Percentiles rank a stretch among this genome's conserved stretches.
phyloP scores from a whole-genome alignment of 2,329 filamentous ascomycete species.

The Clarireedia hainanense region DNA sequence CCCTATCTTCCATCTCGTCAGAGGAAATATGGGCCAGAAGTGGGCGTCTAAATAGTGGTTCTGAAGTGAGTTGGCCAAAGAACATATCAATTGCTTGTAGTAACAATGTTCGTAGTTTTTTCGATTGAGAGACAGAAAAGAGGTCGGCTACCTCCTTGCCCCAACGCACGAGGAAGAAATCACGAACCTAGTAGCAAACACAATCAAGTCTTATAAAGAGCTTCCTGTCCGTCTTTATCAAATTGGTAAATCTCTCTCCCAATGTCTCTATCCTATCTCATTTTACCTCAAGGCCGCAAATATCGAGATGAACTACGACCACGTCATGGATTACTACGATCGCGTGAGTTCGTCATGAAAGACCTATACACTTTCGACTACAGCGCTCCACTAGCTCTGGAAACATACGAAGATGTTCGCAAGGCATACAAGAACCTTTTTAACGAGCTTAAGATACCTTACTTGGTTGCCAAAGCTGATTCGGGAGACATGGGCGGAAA shows the following conservation, averaged over 20 bases:
- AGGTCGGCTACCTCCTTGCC: slow-evolving; percentile 65
- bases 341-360: slow-evolving; percentile 95
- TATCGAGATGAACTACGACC: slow-evolving; percentile 90
- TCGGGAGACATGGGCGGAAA: slow-evolving; percentile 95
- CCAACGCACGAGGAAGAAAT: slow-evolving; percentile 98
- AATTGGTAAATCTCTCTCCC: slow-evolving; percentile 53
- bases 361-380: slow-evolving; percentile 94
- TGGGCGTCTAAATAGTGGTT: slow-evolving; percentile 65
- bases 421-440: slow-evolving; percentile 71
- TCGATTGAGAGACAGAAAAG: slow-evolving; percentile 70
- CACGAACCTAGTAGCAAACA: slow-evolving; percentile 66
- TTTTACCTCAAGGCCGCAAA: slow-evolving; percentile 58
- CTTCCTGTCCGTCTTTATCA: slow-evolving; percentile 86
- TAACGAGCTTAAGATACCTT: slow-evolving; percentile 72
- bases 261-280: neutral
- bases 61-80: slow-evolving; percentile 52
- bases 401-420: slow-evolving; percentile 71
- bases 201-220: slow-evolving; percentile 75
- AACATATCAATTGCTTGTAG: neutral
- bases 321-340: slow-evolving; percentile 77
- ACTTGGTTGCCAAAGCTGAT: slow-evolving; percentile 78
- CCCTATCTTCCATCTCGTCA: slow-evolving; percentile 78
- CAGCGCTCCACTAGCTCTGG: slow-evolving; percentile 57
- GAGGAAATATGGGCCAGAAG: slow-evolving; percentile 77
- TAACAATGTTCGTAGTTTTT: slow-evolving; percentile 56